These are phyloP conservation scores for Hanseniaspora mollemarum DNA, from an alignment of 805 yeast species.

Conservation along the genomic window DNA sequence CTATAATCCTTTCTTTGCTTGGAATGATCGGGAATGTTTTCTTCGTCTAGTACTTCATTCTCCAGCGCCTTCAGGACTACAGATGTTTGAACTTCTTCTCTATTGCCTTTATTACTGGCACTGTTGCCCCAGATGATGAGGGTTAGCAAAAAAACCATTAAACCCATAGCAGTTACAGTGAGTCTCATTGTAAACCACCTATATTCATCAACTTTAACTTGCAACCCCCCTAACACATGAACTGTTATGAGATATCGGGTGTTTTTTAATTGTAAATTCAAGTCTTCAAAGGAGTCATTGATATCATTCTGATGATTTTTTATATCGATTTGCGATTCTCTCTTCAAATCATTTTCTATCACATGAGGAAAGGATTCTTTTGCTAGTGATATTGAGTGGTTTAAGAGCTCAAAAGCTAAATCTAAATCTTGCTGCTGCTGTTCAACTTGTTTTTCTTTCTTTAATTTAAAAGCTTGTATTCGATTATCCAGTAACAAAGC, in stretches of 20 bases:
- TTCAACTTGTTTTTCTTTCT: conserved; percentile 62
- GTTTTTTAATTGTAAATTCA: conserved; percentile 65
- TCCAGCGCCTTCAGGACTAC: conserved; percentile 13
- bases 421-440: conserved; percentile 55
- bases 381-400: conserved; percentile 58
- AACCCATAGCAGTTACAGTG: conserved; percentile 65
- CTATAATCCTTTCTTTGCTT: conserved; percentile 16
- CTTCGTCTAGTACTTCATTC: conserved; percentile 14
- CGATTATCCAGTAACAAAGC: conserved; percentile 84
- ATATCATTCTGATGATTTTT: conserved; percentile 81
- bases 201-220: conserved; percentile 75
- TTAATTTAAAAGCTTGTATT: conserved; percentile 71
- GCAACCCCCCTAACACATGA: conserved; percentile 65
- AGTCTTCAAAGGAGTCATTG: conserved; percentile 56
- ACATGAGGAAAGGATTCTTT: conserved; percentile 65
- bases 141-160: conserved; percentile 38
- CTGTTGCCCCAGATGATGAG: conserved; percentile 43
- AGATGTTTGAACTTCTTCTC: conserved; percentile 15
- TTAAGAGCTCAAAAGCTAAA: conserved; percentile 53
- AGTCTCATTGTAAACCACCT: conserved; percentile 90
- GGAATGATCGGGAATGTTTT: not conserved
- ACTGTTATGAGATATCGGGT: conserved; percentile 75
- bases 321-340: conserved; percentile 71
- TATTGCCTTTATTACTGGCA: conserved; percentile 30
- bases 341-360: conserved; percentile 47